Percentiles rank a stretch among this genome's conserved stretches.
Evolutionary conservation across 257 asterid genomes (phyloP).

Genomic region (Primulina huaijiensis): DNA sequence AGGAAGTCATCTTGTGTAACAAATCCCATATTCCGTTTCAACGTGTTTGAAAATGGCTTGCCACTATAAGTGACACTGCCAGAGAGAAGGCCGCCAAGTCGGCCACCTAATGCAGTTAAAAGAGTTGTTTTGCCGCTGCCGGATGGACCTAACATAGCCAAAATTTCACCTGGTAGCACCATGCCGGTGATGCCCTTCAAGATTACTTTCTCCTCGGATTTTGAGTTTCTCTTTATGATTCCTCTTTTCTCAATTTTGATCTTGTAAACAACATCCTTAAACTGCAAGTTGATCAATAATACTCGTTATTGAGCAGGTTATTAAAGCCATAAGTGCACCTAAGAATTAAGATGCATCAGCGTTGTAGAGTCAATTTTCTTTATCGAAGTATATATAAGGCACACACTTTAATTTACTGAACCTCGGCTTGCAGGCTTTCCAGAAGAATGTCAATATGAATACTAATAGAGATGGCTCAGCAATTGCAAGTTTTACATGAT

Average conservation of each 20-base stretch:
- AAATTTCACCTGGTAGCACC: slow-evolving; percentile 62
- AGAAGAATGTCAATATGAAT: no score
- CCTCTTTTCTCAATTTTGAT: slow-evolving; percentile 35
- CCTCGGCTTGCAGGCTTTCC: no score
- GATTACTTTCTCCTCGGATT: slow-evolving; percentile 46
- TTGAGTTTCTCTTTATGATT: slow-evolving; percentile 19
- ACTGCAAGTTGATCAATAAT: slow-evolving; percentile 32
- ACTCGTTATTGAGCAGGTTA: no score
- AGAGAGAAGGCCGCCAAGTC: slow-evolving; percentile 41
- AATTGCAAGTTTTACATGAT: no score
- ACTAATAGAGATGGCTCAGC: no score
- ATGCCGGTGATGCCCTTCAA: slow-evolving; percentile 64
- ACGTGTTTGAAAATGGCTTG: slow-evolving; percentile 48
- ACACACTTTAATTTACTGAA: no score
- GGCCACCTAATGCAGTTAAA: slow-evolving; percentile 72
- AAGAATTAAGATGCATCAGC: no score
- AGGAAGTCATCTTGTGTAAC: slow-evolving; percentile 79
- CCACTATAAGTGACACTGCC: slow-evolving; percentile 60
- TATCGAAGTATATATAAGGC: no score
- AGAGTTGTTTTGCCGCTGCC: slow-evolving; percentile 92
- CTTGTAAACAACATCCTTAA: slow-evolving; percentile 59
- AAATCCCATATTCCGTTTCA: slow-evolving; percentile 73
- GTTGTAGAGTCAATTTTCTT: no score
- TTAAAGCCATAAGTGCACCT: no score
- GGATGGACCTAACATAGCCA: slow-evolving; percentile 91